phyloP scores from a whole-genome alignment of 2,329 filamentous ascomycete genomes.

The Hypomyces rosellus region DNA sequence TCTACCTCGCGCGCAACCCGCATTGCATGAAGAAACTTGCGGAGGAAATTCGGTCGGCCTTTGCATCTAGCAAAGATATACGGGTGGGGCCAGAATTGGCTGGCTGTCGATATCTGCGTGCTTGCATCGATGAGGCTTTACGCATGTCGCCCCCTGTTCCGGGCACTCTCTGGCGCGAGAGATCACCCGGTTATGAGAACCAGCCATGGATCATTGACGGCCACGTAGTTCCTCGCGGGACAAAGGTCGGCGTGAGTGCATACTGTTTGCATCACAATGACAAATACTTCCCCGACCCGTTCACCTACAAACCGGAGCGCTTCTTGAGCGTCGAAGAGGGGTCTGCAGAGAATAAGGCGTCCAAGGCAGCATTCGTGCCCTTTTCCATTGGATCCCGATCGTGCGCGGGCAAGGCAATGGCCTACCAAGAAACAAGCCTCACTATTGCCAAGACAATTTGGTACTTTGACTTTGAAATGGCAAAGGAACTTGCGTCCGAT shows the following conservation, averaged over 20 bases:
- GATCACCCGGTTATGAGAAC: background rate
- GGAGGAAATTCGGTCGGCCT: slow-evolving; percentile 26
- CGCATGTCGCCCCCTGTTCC: slow-evolving; percentile 1
- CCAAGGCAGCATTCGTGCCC: background rate
- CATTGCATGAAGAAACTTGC: slow-evolving; percentile 23
- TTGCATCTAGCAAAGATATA: slow-evolving; percentile 29
- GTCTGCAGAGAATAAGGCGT: background rate
- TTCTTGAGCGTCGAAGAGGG: slow-evolving; percentile 6
- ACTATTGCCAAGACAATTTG: background rate
- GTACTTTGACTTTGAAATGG: background rate
- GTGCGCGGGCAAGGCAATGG: background rate
- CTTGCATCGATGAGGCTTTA: slow-evolving; percentile 24
- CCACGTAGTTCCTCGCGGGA: slow-evolving; percentile 1
- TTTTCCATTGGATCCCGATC: background rate
- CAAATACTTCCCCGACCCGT: slow-evolving; percentile 1
- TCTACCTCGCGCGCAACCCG: slow-evolving; percentile 33
- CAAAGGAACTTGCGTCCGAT: too few species aligned
- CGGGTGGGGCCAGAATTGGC: slow-evolving; percentile 24
- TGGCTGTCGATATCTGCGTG: slow-evolving; percentile 32
- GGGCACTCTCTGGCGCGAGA: slow-evolving; percentile 4
- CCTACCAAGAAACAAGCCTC: background rate
- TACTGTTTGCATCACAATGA: slow-evolving; percentile 8
- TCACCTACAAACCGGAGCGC: slow-evolving; percentile 3
- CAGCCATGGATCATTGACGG: slow-evolving; percentile 1
- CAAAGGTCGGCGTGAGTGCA: background rate